Conservation (phyloP, 352 stramenopile species). For the Globisporangium megalacanthum region DNA sequence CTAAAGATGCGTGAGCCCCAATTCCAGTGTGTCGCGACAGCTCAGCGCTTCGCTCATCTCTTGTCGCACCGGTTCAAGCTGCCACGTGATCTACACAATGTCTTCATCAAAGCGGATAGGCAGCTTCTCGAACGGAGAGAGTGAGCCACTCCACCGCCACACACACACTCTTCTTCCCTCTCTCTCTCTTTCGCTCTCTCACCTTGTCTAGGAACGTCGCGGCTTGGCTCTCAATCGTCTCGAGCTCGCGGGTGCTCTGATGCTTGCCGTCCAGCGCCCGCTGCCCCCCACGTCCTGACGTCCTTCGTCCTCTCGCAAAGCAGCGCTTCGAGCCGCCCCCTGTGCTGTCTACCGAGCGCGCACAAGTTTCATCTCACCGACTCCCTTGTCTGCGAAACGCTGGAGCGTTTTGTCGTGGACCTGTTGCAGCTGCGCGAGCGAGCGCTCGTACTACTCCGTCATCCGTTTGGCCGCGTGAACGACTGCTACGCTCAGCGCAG, state of each 20-base stretch:
- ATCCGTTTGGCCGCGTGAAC: conserved; percentile 27
- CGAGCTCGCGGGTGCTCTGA: conserved; percentile 14
- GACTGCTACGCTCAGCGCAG: conserved; percentile 22
- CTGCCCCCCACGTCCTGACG: conserved; percentile 26
- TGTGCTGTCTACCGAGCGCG: conserved; percentile 40
- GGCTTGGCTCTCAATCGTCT: conserved; percentile 21
- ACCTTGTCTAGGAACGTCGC: conserved; percentile 15
- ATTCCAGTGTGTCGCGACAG: neutral
- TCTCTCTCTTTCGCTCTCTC: neutral
- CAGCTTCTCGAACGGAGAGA: conserved; percentile 8
- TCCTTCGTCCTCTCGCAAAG: conserved; percentile 22
- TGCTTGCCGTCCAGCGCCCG: conserved; percentile 17
- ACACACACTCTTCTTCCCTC: too few species aligned
- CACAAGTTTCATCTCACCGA: conserved; percentile 46
- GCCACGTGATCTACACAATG: conserved; percentile 10
- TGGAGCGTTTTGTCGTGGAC: conserved; percentile 52
- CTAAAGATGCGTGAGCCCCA: too few species aligned
- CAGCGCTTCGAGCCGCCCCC: conserved; percentile 31
- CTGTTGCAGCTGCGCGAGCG: conserved; percentile 40
- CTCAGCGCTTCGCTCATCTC: conserved; percentile 4
- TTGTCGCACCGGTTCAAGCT: conserved; percentile 7
- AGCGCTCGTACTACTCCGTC: conserved; percentile 36
- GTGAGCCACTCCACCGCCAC: neutral
- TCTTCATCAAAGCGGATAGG: conserved; percentile 15
- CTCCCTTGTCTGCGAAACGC: conserved; percentile 41